Base-by-base conservation (phyloP, 228 moss, liverwort and hornwort species). In the Sphagnum fallax region DNA sequence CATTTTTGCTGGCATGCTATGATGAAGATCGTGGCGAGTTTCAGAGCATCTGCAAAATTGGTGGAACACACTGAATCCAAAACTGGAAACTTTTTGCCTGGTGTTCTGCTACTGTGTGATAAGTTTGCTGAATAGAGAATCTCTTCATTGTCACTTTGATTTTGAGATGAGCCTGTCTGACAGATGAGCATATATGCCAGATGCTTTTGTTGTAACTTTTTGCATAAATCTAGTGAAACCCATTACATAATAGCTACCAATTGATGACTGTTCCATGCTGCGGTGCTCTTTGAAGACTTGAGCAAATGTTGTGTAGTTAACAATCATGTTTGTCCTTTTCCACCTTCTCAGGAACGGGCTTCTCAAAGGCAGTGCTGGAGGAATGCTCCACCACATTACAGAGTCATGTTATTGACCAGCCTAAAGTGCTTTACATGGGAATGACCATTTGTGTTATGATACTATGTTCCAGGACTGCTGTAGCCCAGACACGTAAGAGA, bases 1-100 rank as follows among this genome's bases (percentile, higher is more conserved):
- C 91, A 60, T 98, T 91, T 68, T 75, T 98, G 76, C 70, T 98
- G 74, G 98, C 98, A 58, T 98, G 98, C 69, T 98, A 87, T 63
- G 93, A 93, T 70, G 94, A 92, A 10, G 86, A 87, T 53, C 81
- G 85, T 62, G 98, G 94, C 75, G 86, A 90, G 75, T 98, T 90
- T 75, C 98, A 98, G 71, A 98, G 98, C 70, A 94, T 98, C 84
- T 98, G 98, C 84, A 94, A 94, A 89, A 92, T 98, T 72, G 94
- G 98, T 98, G 74, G 75, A 32, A 32, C 32, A 32, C 32, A 1
- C 32, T 32, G 1, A 32, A 32, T 32, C 32, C 32, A 32, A 32
- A 32, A 32, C 32, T 32, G 32, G 32, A 32, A 32, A 32, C 32
- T 32, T 32, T 32, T 32, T 32, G 32, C 32, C 32, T 32, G 1